Base-by-base conservation (phyloP, 306 rosid species). In the Nissolia schottii region DNA sequence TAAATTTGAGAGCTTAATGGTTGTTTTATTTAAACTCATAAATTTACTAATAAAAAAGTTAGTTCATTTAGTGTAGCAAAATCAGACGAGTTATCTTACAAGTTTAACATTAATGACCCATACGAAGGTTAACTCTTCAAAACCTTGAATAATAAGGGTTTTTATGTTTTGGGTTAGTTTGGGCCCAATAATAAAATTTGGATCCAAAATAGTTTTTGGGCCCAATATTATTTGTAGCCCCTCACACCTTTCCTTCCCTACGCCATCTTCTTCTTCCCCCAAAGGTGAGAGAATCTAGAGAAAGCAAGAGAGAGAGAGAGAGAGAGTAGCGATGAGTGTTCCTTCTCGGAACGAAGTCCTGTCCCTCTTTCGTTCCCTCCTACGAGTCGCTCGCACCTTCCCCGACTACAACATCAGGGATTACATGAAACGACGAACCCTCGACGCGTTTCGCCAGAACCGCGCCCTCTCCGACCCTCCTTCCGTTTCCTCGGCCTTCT, bases 351-450 rank as follows among this genome's bases (percentile, higher is more conserved):
- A 15, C n/a, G 83, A 92, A 70, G 24, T 84, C 15, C 88, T 86
- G 0, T 31, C 76, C 2, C 88, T 92, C 4, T 53, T 71, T 54
- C 92, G 98, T 22, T 86, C 91, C 0, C 80, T 90, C 8, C 80
- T 88, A 3, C 88, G 92, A 1, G 70, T 85, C 0, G 86, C 92
- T 1, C 87, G 89, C 10, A 68, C 66, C 27, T 88, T 92, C 65
- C 68, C 81, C 24, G 95, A 92, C 71, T 92, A 90, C 88, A 92
- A 92, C 86, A 77, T 90, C 31, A 79, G 85, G 43, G 96, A 92
- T 70, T 90, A 92, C 91, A 56, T 87, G 9, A 88, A 82, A 85
- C 88, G 82, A 77, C 89, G 92, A 7, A 77, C 92, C 70, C 5
- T 85, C 34, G 96, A 90, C 13, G 87, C 87, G 56, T 90, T 90